These are phyloP conservation scores for Verticillium nubilum DNA, from an alignment of 2,329 filamentous ascomycete genomes.

Conservation along the genomic window DNA sequence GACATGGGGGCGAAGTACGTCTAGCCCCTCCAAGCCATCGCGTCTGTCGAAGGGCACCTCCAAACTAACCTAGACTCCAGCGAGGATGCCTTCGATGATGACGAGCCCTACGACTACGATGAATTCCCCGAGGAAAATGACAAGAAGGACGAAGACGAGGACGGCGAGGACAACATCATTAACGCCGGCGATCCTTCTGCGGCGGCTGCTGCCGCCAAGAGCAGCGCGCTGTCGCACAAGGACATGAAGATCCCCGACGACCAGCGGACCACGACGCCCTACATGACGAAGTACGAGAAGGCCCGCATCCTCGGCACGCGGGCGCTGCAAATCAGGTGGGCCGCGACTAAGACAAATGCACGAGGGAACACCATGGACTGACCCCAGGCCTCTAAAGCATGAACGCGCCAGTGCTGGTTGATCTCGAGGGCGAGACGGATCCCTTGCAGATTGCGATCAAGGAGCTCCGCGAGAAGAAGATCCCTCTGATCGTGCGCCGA, in stretches of 20 bases:
- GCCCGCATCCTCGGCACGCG: constrained; percentile 90
- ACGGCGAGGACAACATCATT: constrained; percentile 54
- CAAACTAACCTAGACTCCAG: constrained; percentile 26
- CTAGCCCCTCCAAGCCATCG: neutral
- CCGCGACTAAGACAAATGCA: neutral
- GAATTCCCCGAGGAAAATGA: constrained; percentile 44
- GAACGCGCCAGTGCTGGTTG: constrained; percentile 94
- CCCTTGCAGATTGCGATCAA: constrained; percentile 96
- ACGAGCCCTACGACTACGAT: constrained; percentile 56
- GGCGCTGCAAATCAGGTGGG: constrained; percentile 90
- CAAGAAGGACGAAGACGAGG: constrained; percentile 49
- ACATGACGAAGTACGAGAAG: constrained; percentile 99
- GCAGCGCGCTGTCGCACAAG: constrained; percentile 51
- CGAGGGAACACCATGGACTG: neutral
- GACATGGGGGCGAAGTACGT: constrained; percentile 36
- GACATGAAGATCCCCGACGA: constrained; percentile 89
- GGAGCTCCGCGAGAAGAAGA: constrained; percentile 97
- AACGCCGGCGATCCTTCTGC: constrained; percentile 58
- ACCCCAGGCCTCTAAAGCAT: constrained; percentile 53
- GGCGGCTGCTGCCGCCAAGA: constrained; percentile 47
- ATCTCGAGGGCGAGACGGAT: constrained; percentile 96
- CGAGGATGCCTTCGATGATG: constrained; percentile 68
- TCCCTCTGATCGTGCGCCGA: constrained; percentile 87
- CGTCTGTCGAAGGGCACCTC: neutral
- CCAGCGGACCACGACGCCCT: constrained; percentile 86